A percentile compares a stretch with the other conserved stretches of the same genome.
Conservation (phyloP, 2,329 filamentous ascomycete species). For the Rhytidhysteron rufulum region DNA sequence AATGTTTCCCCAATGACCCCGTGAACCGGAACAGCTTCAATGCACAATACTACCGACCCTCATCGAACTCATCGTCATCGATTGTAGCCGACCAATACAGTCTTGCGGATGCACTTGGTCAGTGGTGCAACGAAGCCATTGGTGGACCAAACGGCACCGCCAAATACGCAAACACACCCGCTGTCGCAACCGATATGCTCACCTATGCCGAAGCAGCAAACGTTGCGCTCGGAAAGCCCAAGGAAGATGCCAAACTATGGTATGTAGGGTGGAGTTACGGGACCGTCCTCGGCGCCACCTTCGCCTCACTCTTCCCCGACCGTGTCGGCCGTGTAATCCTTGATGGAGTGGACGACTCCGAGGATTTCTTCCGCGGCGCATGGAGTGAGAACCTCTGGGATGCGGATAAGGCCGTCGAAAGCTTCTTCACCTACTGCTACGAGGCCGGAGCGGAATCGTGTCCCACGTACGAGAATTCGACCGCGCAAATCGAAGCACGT, state of each 20-base stretch:
- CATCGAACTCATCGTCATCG: constrained; percentile 1
- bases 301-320: constrained; percentile 44
- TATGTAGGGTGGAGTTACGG: constrained; percentile 45
- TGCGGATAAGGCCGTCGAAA: constrained; percentile 51
- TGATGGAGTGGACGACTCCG: constrained; percentile 39
- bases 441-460: constrained; percentile 37
- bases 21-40: constrained; percentile 5
- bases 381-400: constrained; percentile 43
- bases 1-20: constrained; percentile 26
- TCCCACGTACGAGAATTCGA: neutral
- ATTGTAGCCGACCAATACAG: neutral
- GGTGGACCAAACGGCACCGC: constrained; percentile 14
- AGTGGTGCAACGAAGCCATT: constrained; percentile 10
- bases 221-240: constrained; percentile 7
- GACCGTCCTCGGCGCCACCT: constrained; percentile 44
- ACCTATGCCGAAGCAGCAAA: constrained; percentile 21
- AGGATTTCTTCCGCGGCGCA: constrained; percentile 45
- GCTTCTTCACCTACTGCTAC: constrained; percentile 54
- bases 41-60: constrained; percentile 3
- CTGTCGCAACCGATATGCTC: constrained; percentile 27
- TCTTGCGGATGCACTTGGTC: constrained; percentile 8
- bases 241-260: constrained; percentile 29
- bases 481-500: constrained; percentile 1
- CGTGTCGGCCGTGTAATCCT: constrained; percentile 40
- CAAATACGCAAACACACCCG: constrained; percentile 26